Conservation (phyloP, 2,329 filamentous ascomycete species). For the Oidium heveae region DNA sequence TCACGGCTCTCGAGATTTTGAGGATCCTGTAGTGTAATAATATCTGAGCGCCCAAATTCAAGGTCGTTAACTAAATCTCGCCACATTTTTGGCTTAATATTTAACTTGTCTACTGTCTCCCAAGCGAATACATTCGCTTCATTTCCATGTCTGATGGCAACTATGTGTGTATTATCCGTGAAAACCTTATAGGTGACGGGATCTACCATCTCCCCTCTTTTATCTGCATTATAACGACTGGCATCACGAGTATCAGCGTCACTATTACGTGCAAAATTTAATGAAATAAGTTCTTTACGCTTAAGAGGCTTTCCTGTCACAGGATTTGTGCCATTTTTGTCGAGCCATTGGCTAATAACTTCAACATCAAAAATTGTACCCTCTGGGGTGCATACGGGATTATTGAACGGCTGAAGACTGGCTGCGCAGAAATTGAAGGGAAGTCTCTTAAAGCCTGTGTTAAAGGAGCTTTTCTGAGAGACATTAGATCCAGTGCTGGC, state of each 20-base stretch:
- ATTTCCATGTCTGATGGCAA: slow-evolving; percentile 52
- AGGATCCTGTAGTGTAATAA: slow-evolving; percentile 89
- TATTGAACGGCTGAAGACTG: slow-evolving; percentile 80
- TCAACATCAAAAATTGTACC: slow-evolving; percentile 90
- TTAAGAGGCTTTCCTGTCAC: slow-evolving; percentile 59
- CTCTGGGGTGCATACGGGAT: slow-evolving; percentile 70
- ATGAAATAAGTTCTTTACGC: slow-evolving; percentile 62
- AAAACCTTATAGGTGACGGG: slow-evolving; percentile 95
- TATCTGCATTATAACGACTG: slow-evolving; percentile 21
- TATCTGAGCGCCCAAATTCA: slow-evolving; percentile 70
- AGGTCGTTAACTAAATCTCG: slow-evolving; percentile 66
- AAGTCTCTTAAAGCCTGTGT: slow-evolving; percentile 56
- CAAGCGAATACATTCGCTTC: slow-evolving; percentile 92
- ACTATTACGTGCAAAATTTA: slow-evolving; percentile 81
- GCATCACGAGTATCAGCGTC: slow-evolving; percentile 27
- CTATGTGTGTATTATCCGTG: slow-evolving; percentile 93
- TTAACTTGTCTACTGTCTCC: slow-evolving; percentile 86
- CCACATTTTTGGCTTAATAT: slow-evolving; percentile 95
- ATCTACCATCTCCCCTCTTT: slow-evolving; percentile 63
- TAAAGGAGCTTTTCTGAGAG: slow-evolving; percentile 28
- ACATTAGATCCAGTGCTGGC: slow-evolving; percentile 52
- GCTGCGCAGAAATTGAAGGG: slow-evolving; percentile 97
- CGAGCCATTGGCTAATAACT: slow-evolving; percentile 81
- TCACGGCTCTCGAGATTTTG: slow-evolving; percentile 68
- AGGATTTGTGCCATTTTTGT: slow-evolving; percentile 81